Evolutionary conservation across 2,329 filamentous ascomycete genomes (phyloP).

Genomic region (Sporothrix curviconia): DNA sequence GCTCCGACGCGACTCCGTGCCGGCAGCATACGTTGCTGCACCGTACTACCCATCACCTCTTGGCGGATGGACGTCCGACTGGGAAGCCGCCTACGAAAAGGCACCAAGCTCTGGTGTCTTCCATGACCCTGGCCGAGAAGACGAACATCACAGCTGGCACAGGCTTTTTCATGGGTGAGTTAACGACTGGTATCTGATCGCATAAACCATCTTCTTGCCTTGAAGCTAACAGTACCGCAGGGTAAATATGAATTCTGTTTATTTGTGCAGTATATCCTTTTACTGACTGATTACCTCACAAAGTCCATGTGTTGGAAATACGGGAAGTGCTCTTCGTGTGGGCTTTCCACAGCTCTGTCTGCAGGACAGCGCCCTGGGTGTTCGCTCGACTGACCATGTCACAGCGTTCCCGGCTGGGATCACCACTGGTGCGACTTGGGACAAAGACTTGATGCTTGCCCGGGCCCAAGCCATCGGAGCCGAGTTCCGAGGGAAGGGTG

Average conservation of each 20-base stretch:
- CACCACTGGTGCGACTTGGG: conserved; percentile 74
- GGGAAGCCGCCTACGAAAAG: conserved; percentile 64
- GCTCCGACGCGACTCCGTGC: conserved; percentile 25
- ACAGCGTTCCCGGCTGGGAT: conserved; percentile 77
- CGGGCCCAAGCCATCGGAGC: conserved; percentile 52
- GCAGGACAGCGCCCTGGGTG: conserved; percentile 72
- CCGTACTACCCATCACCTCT: conserved; percentile 69
- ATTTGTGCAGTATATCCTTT: no score
- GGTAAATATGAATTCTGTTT: no score
- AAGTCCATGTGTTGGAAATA: conserved; percentile 59
- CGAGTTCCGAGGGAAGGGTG: conserved; percentile 61
- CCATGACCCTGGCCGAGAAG: conserved; percentile 76
- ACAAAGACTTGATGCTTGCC: conserved; percentile 57
- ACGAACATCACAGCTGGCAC: conserved; percentile 68
- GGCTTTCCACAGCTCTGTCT: conserved; percentile 67
- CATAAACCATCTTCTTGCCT: no score
- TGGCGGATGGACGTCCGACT: conserved; percentile 63
- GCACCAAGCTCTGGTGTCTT: conserved; percentile 60
- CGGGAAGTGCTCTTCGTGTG: conserved; percentile 32
- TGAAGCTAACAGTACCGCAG: no score
- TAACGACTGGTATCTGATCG: no score
- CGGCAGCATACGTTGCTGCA: conserved; percentile 36
- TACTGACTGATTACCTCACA: neutral
- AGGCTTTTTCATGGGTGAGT: conserved; percentile 60
- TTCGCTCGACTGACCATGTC: conserved; percentile 59